These are phyloP conservation scores for Waltergamsia citrina DNA, from an alignment of 2,329 filamentous ascomycete genomes.

Conservation along the genomic window DNA sequence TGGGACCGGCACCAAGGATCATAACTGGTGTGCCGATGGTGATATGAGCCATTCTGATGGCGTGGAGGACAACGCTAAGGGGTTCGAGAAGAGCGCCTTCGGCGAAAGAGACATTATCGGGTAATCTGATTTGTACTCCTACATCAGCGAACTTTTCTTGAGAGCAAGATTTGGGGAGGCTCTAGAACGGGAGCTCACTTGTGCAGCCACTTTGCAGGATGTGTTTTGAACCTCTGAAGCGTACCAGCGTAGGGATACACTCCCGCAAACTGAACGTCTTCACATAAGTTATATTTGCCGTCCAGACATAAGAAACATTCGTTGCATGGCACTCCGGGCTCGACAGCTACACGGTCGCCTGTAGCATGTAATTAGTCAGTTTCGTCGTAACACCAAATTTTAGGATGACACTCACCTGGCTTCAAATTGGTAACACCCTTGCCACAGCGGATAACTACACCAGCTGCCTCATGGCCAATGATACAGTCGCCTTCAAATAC, in stretches of 20 bases:
- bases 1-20: slow-evolving; percentile 54
- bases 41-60: slow-evolving; percentile 42
- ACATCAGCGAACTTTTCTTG: background rate
- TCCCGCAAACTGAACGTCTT: slow-evolving; percentile 49
- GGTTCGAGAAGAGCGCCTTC: slow-evolving; percentile 57
- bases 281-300: slow-evolving; percentile 52
- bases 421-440: slow-evolving; percentile 42
- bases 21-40: slow-evolving; percentile 44
- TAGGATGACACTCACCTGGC: slow-evolving; percentile 20
- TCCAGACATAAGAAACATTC: slow-evolving; percentile 45
- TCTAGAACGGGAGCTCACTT: slow-evolving; percentile 10
- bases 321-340: slow-evolving; percentile 53
- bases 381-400: background rate
- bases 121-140: slow-evolving; percentile 26
- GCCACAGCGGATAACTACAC: slow-evolving; percentile 47
- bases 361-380: slow-evolving; percentile 2
- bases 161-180: background rate
- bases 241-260: slow-evolving; percentile 47
- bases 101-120: slow-evolving; percentile 43
- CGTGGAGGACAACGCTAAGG: slow-evolving; percentile 52
- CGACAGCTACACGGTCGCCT: slow-evolving; percentile 54
- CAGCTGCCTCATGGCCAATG: slow-evolving; percentile 56
- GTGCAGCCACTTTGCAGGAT: slow-evolving; percentile 48
- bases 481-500: slow-evolving; percentile 55
- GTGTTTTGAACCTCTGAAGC: slow-evolving; percentile 46